Evolutionary conservation across 2,329 filamentous ascomycete genomes (phyloP), one percentile per base, ranked within the genome.

Genomic region (Aspergillus hortae): DNA sequence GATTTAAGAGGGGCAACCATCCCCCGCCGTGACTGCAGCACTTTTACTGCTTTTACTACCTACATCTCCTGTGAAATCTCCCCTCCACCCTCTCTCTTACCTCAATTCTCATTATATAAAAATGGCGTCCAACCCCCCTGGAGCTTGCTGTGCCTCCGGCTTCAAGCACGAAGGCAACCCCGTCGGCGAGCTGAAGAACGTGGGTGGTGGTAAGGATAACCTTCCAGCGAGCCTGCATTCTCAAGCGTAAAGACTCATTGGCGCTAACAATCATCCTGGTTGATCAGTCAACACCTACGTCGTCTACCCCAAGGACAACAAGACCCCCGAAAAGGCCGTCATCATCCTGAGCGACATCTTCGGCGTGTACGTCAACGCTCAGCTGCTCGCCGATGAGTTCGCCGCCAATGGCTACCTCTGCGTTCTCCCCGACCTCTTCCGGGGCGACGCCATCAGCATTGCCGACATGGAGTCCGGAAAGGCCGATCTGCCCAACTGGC

Each of bases 371-470:
- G 69, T 71, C 68, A 85, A 87, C 70, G 73, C 76, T 64, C 71
- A 86, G 70, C 75, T 88, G 56, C 81, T 90, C 61, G 88, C 88
- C 54, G 89, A 92, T 74, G 82, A 88, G 63, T 88, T 81, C 67
- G 89, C 89, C 52, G 81, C 82, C 58, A 87, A 87, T 67, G 88
- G 86, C 60, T 90, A 89, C 74, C 76, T 85, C 51, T 80, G 80
- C 51, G 73, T 89, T 40, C 78, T 91, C 55, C 81, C 87, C 25
- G 88, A 92, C 68, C 71, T 88, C 48, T 88, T 90, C 77, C 78
- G 84, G 56, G 86, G 85, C 54, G 84, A 89, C 63, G 66, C 82
- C 14, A 67, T 89, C 49, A 64, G 74, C 1, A 62, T 86, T 56
- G 80, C 85, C 65, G 75, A 73, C 44, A 63, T 67, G 59, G 56